Evolutionary conservation across 2,329 filamentous ascomycete genomes (phyloP).

Genomic region (Cladophialophora exuberans): DNA sequence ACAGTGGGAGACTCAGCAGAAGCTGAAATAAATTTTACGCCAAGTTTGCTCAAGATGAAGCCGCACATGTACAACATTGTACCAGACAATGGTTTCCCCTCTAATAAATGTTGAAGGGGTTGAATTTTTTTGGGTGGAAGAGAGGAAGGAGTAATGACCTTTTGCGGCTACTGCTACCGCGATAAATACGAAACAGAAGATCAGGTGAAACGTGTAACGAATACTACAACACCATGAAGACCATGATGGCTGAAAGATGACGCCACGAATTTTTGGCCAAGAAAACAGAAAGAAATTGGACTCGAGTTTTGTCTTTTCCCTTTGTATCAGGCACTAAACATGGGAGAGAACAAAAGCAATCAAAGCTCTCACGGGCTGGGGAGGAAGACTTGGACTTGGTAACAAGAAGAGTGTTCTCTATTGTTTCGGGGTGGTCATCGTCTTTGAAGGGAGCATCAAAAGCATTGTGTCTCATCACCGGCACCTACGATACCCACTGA

Average conservation of each 20-base stretch:
- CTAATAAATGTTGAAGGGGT: conserved; percentile 14
- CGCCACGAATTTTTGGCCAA: too few species aligned
- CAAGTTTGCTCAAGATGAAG: conserved; percentile 14
- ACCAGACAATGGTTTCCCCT: conserved; percentile 19
- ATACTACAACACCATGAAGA: conserved; percentile 25
- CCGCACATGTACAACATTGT: conserved; percentile 21
- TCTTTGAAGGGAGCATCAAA: too few species aligned
- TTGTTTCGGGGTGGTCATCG: too few species aligned
- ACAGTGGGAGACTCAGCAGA: conserved; percentile 51
- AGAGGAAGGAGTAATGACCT: too few species aligned
- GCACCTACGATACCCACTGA: too few species aligned
- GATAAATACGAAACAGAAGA: too few species aligned
- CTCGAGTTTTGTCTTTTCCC: conserved; percentile 15
- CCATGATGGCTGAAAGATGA: conserved; percentile 7
- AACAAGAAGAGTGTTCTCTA: too few species aligned
- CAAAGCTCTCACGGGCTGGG: too few species aligned
- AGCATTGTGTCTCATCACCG: too few species aligned
- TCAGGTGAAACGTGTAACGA: conserved; percentile 27
- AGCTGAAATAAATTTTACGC: conserved; percentile 12
- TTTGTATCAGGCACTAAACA: too few species aligned
- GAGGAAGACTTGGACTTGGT: too few species aligned
- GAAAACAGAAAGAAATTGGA: conserved; percentile 9
- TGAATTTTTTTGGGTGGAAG: conserved; percentile 16
- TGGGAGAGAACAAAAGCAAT: too few species aligned
- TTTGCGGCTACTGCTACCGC: conserved; percentile 32